Conservation (phyloP, 305 asterid species). For the Rubia tinctorum region DNA sequence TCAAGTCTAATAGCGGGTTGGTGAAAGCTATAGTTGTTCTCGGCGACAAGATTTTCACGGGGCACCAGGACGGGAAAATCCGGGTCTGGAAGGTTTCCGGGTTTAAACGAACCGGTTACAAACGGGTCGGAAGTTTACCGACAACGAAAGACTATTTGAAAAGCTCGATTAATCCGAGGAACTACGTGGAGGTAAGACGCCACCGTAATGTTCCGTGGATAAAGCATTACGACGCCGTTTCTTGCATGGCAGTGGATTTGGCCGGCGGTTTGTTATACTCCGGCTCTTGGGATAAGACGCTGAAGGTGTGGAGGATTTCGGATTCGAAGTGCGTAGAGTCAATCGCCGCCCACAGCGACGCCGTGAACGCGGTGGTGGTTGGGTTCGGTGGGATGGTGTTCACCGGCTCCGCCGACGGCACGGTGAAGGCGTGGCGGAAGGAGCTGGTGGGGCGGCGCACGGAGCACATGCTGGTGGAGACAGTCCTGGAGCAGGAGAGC, state of each 20-base stretch:
- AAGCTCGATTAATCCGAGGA: constrained; percentile 62
- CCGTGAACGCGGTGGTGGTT: constrained; percentile 60
- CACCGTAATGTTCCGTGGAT: constrained; percentile 69
- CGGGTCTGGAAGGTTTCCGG: constrained; percentile 64
- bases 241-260: constrained; percentile 57
- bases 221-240: constrained; percentile 74
- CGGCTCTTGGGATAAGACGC: constrained; percentile 88
- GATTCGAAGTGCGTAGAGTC: constrained; percentile 83
- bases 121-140: constrained; percentile 65
- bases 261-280: constrained; percentile 63
- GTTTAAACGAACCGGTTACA: constrained; percentile 28
- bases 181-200: constrained; percentile 58
- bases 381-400: constrained; percentile 64
- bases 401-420: constrained; percentile 89
- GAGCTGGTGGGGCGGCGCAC: constrained; percentile 48
- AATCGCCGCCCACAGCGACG: constrained; percentile 68
- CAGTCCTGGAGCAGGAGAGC: constrained; percentile 52
- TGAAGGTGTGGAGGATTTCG: constrained; percentile 79
- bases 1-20: constrained; percentile 77
- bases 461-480: constrained; percentile 58
- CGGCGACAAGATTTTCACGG: constrained; percentile 60
- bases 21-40: constrained; percentile 76
- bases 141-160: constrained; percentile 54
- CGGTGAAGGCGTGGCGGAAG: constrained; percentile 87
- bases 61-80: constrained; percentile 89